Base-by-base conservation (phyloP, 768 basidiomycete species). In the Mrakia blollopis region DNA sequence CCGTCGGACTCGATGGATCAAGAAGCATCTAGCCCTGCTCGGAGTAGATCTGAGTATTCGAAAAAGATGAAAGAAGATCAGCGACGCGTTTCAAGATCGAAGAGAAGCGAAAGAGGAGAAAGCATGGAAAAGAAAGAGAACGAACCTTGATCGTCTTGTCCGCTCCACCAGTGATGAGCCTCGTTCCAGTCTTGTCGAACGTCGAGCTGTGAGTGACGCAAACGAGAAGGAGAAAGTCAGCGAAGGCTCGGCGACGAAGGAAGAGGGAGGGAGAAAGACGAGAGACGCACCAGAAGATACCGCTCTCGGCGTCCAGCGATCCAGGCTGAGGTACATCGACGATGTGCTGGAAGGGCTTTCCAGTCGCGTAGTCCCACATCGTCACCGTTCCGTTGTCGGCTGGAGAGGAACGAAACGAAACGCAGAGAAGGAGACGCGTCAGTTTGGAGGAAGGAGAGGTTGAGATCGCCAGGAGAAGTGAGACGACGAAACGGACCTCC, bases 101-200 rank as follows among this genome's bases (percentile, higher is more conserved):
- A 57, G 71, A 21, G 82, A 74, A 72, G 81, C 83, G 37, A 81
- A 81, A 82, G 82, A 44, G 11, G 44, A 44, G 65, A 82, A 81
- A 7, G 3, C 11, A 16, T 2, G 13, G 7, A 82, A 82, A 57
- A 10, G n/a, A 25, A 11, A n/a, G 57, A 25, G 57, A 47, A 62
- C 87, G 68, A 41, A 92, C 92, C 88, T 99, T 98, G 86, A 98
- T 96, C 14, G 96, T 98, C 87, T 98, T 99, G 86, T 98, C 97
- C 16, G 97, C 97, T 6, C 95, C 92, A 52, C 97, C 97, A 23
- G 95, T 97, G 80, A 84, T 84, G 76, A 99, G 83, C 76, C 96
- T 87, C 47, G 95, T 94, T 2, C 97, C 97, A 1, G 96, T 98
- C 83, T 90, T 87, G 83, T 98, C 97, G 84, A 98, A 99, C 23